Conservation (phyloP, 75 land plant genomes). For the Azolla pinnata region DNA sequence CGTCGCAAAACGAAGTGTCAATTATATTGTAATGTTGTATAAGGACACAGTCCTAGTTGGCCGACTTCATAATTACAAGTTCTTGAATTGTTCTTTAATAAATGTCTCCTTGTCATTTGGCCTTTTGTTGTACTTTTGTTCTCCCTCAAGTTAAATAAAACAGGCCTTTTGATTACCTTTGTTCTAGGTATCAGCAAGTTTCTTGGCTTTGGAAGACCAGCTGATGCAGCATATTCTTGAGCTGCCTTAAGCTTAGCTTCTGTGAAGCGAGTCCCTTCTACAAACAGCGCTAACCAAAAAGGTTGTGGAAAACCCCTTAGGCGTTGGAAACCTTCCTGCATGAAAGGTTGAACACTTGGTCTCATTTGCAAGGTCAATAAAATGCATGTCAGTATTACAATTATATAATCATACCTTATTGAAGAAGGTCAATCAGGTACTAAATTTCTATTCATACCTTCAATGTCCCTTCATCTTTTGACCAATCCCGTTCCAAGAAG, state of each 20-base stretch:
- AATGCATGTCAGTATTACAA: neutral
- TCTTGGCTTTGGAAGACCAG: conserved; percentile 64
- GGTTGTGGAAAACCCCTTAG: conserved; percentile 65
- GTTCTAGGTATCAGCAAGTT: conserved; percentile 94
- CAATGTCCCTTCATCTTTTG: conserved; percentile 68
- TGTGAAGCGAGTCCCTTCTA: conserved; percentile 97
- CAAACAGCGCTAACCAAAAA: conserved; percentile 95
- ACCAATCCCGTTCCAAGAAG: conserved; percentile 84
- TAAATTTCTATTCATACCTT: conserved; percentile 36
- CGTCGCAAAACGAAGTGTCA: too few species aligned
- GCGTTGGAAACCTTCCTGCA: conserved; percentile 67
- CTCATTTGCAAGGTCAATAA: neutral
- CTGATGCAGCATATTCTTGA: conserved; percentile 72
- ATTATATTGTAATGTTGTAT: too few species aligned
- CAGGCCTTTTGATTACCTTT: conserved; percentile 69
- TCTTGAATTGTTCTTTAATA: too few species aligned
- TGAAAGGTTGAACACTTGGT: neutral
- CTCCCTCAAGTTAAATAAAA: neutral
- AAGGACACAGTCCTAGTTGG: too few species aligned
- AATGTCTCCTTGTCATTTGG: too few species aligned
- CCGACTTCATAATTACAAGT: too few species aligned
- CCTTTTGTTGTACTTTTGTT: too few species aligned
- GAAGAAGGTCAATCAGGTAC: neutral
- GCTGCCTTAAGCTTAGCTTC: conserved; percentile 79
- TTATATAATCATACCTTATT: neutral